Evolutionary conservation across 106 monocot genomes (phyloP), one percentile per base, ranked within the genome.

Genomic region (Posidonia australis): DNA sequence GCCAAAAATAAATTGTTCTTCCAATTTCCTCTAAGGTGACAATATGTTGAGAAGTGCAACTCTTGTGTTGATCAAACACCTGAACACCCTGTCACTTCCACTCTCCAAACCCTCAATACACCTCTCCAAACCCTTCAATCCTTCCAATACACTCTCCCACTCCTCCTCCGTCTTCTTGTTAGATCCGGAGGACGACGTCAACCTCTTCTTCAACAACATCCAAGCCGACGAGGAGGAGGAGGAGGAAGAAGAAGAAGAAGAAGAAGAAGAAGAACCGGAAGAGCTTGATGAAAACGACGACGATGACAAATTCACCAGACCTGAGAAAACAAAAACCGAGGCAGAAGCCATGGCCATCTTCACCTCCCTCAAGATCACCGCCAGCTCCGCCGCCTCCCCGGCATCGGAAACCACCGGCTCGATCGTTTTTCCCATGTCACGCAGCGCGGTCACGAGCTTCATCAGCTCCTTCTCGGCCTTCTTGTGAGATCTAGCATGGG

Each of bases 391-490:
- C 10, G 22, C 46, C 9, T 66, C 68, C 0, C 26, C 74, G 18
- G 46, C 47, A 9, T 31, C 42, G 0, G 5, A 45, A 9, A 13
- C 25, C 14, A 53, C 36, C 52, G 43, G 18, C 30, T 64, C 64
- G 18, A 32, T 59, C 1, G 26, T 65, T 27, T 46, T 67, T 18
- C 55, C 54, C 53, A 72, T 59, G 27, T 60, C 48, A 1, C 72
- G 57, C 17, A 82, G 17, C 5, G 42, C 16, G 7, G 68, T 17
- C 16, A 67, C 73, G 10, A 92, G 69, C 30, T 58, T 74, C 5
- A 49, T 22, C 14, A 93, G 16, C 62, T 85, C 77, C 76, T 81
- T 94, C 80, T 90, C 90, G 3, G 44, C 56, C 30, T 71, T 71
- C 54, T 62, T 79, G 52, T 70, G 75, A 0, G 80, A 51, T 49